phyloP scores from a whole-genome alignment of 331 rosid genomes.

The Quercus tomentella region DNA sequence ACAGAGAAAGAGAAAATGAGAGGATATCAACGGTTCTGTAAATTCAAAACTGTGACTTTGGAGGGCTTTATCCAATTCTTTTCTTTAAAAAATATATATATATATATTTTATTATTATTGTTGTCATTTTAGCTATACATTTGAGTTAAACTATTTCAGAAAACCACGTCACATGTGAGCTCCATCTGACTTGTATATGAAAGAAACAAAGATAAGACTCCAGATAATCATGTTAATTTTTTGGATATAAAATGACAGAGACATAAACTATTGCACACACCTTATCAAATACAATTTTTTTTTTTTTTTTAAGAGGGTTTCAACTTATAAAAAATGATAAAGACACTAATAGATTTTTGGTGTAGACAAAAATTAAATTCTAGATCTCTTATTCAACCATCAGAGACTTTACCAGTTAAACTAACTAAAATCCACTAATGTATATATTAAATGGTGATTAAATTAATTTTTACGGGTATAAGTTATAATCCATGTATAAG shows the following conservation, averaged over 20 bases:
- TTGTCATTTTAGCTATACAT: background rate
- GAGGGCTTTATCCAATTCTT: background rate
- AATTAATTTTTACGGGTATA: no score
- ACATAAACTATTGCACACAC: no score
- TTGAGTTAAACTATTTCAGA: background rate
- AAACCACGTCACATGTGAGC: background rate
- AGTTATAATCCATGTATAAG: no score
- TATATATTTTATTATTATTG: background rate
- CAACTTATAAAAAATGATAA: no score
- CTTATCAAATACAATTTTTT: no score
- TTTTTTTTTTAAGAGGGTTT: no score
- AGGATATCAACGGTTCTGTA: background rate
- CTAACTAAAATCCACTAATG: rapidly evolving
- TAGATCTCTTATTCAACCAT: rapidly evolving
- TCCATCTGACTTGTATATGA: background rate
- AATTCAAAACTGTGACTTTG: background rate
- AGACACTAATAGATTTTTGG: rapidly evolving
- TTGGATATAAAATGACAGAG: no score
- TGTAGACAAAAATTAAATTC: rapidly evolving
- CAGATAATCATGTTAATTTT: background rate
- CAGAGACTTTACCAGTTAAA: rapidly evolving
- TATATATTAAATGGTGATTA: no score
- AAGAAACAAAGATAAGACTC: background rate
- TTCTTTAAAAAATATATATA: no score
- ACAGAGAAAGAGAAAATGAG: background rate